A percentile compares a stretch with the other conserved stretches of the same genome.
Conservation (phyloP, 140 eudicot genomes). For the Stevia rebaudiana region DNA sequence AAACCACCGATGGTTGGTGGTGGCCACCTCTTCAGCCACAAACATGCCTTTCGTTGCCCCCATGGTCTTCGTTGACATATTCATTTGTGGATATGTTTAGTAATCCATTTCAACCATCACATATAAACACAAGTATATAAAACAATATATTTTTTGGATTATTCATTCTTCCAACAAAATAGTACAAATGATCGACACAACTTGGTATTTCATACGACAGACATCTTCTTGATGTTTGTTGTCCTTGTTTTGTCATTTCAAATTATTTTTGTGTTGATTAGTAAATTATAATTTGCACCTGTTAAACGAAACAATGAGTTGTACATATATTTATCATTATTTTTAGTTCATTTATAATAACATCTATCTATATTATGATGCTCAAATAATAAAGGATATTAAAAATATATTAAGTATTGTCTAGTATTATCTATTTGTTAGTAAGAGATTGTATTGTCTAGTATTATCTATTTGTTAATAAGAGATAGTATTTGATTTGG, state of each 20-base stretch:
- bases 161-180: conserved; percentile 9
- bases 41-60: conserved; percentile 32
- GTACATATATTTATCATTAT: no score
- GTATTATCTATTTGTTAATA: no score
- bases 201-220: conserved; percentile 7
- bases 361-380: no score
- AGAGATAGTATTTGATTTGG: no score
- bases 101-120: conserved; percentile 10
- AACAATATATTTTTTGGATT: conserved; percentile 17
- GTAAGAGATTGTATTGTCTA: no score
- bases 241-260: background rate
- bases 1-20: conserved; percentile 19
- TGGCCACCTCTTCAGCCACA: conserved; percentile 34
- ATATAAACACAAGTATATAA: conserved; percentile 9
- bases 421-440: no score
- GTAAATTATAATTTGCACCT: background rate
- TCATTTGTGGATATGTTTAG: conserved; percentile 1
- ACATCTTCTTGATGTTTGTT: conserved; percentile 11
- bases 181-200: conserved; percentile 3
- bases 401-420: no score
- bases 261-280: background rate
- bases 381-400: no score
- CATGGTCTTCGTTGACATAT: conserved; percentile 38
- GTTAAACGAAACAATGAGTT: no score
- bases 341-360: no score